These are phyloP conservation scores for Hymenoscyphus linearis DNA, from an alignment of 2,329 filamentous ascomycete genomes.

Conservation along the genomic window DNA sequence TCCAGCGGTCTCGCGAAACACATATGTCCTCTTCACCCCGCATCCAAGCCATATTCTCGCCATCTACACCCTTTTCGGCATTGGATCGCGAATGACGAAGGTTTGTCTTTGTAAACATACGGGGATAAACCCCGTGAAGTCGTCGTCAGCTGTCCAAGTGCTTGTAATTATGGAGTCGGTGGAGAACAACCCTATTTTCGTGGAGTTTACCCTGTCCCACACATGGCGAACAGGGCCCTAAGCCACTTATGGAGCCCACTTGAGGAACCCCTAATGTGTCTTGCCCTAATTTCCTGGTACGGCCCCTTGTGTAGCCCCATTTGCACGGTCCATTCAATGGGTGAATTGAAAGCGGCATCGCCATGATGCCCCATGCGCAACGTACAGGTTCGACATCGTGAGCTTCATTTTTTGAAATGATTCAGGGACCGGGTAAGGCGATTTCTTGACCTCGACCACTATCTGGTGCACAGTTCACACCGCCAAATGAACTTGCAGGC, in stretches of 20 bases:
- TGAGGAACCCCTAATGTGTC: no score
- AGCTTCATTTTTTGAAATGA: constrained; percentile 1
- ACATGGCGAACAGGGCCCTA: no score
- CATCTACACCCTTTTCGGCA: not conserved
- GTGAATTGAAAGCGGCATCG: not conserved
- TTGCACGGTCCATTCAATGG: not conserved
- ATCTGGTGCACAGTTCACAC: no score
- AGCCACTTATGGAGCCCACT: no score
- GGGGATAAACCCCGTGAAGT: not conserved
- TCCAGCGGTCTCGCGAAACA: not conserved
- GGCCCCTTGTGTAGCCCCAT: not conserved
- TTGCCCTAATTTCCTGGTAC: not conserved
- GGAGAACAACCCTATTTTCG: not conserved
- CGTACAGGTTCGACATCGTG: not conserved
- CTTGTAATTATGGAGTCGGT: no score
- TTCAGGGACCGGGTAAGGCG: not conserved
- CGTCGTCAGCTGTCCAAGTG: not conserved
- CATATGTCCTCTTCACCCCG: not conserved
- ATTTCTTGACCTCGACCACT: not conserved
- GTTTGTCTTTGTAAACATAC: not conserved
- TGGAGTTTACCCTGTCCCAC: no score
- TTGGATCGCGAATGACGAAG: not conserved
- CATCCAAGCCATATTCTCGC: not conserved
- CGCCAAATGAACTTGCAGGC: no score
- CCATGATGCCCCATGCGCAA: not conserved